These are phyloP conservation scores for Helianthus tuberosus DNA, from an alignment of 129 eudicot species.

Conservation along the genomic window DNA sequence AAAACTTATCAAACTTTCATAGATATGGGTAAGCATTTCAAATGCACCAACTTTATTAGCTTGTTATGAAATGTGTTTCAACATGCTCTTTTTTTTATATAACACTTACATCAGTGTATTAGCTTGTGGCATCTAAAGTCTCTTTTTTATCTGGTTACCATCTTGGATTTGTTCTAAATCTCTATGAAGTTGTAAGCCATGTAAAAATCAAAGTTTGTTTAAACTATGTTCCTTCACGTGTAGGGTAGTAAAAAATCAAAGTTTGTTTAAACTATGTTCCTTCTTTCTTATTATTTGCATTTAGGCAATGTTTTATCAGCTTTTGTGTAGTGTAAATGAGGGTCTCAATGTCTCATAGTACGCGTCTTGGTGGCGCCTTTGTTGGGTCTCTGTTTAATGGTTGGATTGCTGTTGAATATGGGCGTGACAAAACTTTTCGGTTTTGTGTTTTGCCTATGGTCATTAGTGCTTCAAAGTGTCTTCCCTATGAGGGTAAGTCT, in stretches of 20 bases:
- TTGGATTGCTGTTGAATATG: slow-evolving; percentile 83
- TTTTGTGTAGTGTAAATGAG: slow-evolving; percentile 32
- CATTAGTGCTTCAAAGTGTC: slow-evolving; percentile 48
- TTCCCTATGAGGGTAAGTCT: too few relatives aligned
- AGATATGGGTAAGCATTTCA: too few relatives aligned
- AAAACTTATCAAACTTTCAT: too few relatives aligned
- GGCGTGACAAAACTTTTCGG: slow-evolving; percentile 92
- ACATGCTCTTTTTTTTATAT: too few relatives aligned
- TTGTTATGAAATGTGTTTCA: too few relatives aligned
- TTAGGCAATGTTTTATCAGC: slow-evolving; percentile 6
- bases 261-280: slow-evolving; percentile 7
- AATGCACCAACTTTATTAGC: too few relatives aligned
- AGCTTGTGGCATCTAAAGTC: slow-evolving; percentile 75
- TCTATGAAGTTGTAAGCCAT: neutral
- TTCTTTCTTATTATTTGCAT: slow-evolving; percentile 18
- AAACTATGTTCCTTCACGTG: slow-evolving; percentile 19
- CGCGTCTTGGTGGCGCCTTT: slow-evolving; percentile 90
- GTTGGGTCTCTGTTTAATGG: slow-evolving; percentile 83
- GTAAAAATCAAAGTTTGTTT: neutral
- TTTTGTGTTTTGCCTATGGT: slow-evolving; percentile 88
- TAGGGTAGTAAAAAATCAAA: slow-evolving; percentile 69
- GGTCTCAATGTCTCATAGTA: slow-evolving; percentile 82
- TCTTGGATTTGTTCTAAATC: slow-evolving; percentile 74
- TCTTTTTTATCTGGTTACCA: slow-evolving; percentile 95
- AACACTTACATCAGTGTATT: too few relatives aligned